phyloP scores from a whole-genome alignment of 179 eudicot species.

The Heliamphora pulchella region DNA sequence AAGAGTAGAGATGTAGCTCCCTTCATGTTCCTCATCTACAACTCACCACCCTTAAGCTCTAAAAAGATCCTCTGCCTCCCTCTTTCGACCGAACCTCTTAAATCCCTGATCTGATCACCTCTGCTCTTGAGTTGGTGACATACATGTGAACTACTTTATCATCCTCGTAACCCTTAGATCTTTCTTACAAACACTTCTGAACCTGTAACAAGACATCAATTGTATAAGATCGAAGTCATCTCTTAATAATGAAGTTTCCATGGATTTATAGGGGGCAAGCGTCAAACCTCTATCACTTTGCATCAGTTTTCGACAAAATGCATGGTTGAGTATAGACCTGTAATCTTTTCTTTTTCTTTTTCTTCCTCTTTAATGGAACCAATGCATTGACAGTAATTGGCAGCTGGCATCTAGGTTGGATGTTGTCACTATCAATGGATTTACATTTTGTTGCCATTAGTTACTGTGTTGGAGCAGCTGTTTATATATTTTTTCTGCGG shows the following conservation, averaged over 20 bases:
- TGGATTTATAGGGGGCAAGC: constrained; percentile 1
- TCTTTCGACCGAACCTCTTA: too few species aligned
- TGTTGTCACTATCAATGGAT: neutral
- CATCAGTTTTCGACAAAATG: neutral
- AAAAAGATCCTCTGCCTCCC: too few species aligned
- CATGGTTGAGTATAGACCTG: neutral
- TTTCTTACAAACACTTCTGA: neutral
- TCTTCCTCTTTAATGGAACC: neutral
- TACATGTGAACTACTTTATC: too few species aligned
- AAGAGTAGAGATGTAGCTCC: too few species aligned
- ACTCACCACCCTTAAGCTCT: too few species aligned
- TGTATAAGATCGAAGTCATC: neutral
- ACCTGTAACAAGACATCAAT: neutral
- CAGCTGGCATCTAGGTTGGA: neutral
- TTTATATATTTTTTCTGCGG: neutral
- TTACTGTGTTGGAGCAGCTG: neutral
- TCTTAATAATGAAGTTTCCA: neutral
- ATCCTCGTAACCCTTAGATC: too few species aligned
- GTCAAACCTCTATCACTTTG: neutral
- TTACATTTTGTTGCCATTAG: neutral
- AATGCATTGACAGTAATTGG: neutral
- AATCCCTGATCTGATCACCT: too few species aligned
- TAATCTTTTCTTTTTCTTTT: neutral
- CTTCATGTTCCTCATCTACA: too few species aligned
- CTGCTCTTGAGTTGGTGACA: too few species aligned